Base-by-base conservation (phyloP, 2,329 filamentous ascomycete genomes). In the Pezicula radicicola region DNA sequence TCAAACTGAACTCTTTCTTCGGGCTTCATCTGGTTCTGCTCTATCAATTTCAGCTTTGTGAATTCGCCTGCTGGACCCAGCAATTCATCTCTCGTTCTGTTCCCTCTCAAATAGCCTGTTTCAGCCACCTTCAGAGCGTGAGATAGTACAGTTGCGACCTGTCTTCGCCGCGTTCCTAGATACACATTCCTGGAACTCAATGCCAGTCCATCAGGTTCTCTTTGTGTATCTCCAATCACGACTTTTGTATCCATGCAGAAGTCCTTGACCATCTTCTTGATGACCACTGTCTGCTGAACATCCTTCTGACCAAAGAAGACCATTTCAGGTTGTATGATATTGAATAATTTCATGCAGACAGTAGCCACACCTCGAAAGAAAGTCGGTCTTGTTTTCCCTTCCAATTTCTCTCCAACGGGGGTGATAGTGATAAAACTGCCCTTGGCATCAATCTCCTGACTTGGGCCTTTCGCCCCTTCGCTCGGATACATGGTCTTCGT, bases 241-340 rank as follows among this genome's bases (percentile, higher is more conserved):
- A 97, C 83, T 19, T 88, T 75, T 3, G 84, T 88, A 37, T 89
- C 83, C 39, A 97, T 70, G 67, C 91, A 84, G 59, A 99, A 92
- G 69, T 99, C 94, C 59, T 84, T 79, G 30, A 97, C 88, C 82
- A 99, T 85, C 42, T 88, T 84, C 63, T 83, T 85, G 63, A 99
- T 89, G 10, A 99, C 82, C 16, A 96, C 89, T 0, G 91, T 96
- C 72, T 99, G 94, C 75, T 99, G 94, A 18, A 97, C 84, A 69
- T 99, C 94, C 73, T 99, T 99, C 70, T 97, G 94, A 4, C 94
- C 94, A 74, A 99, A 97, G 72, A 96, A 94, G 5, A 91, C 89
- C 42, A 80, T 80, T 51, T 92, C 87, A 4, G 90, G 87, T 58
- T 83, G 78, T 43, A 90, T 85, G 50, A 91, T 89, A 64, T 92